These are phyloP conservation scores for Candida anutae DNA, from an alignment of 1,139 yeast species.

Conservation along the genomic window DNA sequence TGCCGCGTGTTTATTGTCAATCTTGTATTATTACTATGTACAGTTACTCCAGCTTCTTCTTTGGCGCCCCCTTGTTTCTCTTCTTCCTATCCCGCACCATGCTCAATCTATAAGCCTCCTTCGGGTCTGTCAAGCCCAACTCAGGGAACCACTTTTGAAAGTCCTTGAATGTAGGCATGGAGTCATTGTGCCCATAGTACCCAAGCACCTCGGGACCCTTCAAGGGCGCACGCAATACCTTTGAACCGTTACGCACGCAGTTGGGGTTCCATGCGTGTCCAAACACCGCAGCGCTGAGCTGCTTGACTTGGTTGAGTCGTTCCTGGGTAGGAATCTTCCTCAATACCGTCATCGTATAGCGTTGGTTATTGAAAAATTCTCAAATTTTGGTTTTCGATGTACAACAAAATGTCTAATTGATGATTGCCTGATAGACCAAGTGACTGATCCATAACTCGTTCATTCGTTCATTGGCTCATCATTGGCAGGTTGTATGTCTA, in stretches of 20 bases:
- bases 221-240: slow-evolving; percentile 63
- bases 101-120: slow-evolving; percentile 61
- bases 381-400: too few relatives aligned
- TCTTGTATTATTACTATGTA: slow-evolving; percentile 3
- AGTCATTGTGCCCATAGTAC: slow-evolving; percentile 70
- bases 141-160: slow-evolving; percentile 51
- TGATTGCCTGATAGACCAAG: too few relatives aligned
- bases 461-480: too few relatives aligned
- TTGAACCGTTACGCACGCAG: slow-evolving; percentile 65
- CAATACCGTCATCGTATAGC: slow-evolving; percentile 9
- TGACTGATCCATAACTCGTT: too few relatives aligned
- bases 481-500: too few relatives aligned
- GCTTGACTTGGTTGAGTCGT: slow-evolving; percentile 47
- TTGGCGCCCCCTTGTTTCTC: slow-evolving; percentile 92
- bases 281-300: slow-evolving; percentile 54
- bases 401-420: too few relatives aligned
- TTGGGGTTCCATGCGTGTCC: slow-evolving; percentile 54
- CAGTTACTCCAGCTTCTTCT: slow-evolving; percentile 41
- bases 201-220: slow-evolving; percentile 66
- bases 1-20: slow-evolving; percentile 1
- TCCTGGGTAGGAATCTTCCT: slow-evolving; percentile 24
- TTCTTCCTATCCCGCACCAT: slow-evolving; percentile 66
- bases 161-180: slow-evolving; percentile 55
- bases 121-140: slow-evolving; percentile 59
- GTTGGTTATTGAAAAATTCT: too few relatives aligned